Base-by-base conservation (phyloP, 2,329 filamentous ascomycete genomes). In the Pyrenophora teres region DNA sequence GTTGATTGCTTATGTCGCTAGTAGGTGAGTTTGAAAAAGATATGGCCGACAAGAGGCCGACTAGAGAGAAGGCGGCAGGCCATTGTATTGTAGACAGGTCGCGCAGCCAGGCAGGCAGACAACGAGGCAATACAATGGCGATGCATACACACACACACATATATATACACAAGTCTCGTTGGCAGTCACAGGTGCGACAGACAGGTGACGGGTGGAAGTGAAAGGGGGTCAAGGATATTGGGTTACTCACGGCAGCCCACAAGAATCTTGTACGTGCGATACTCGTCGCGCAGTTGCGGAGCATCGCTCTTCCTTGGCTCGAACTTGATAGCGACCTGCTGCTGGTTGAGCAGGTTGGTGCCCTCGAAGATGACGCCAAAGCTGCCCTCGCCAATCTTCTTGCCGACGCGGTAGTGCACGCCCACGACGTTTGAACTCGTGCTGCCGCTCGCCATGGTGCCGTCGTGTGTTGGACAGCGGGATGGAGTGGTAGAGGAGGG, bases 301-400 rank as follows among this genome's bases (percentile, higher is more conserved):
- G 94, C 94, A 80, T 99, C 94, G 77, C 93, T 97, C 81, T 99
- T 99, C 67, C 94, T 86, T 54, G 94, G 94, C 88, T 99, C 94
- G 78, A 99, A 99, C 82, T 99, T 99, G 82, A 99, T 99, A 71
- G 94, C 94, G 59, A 99, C 93, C 79, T 97, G 92, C 77, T 97
- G 94, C 78, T 96, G 97, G 82, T 99, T 99, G 76, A 99, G 83
- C 67, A 99, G 83, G 76, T 99, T 99, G 71, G 92, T 97, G 65
- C 94, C 94, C 78, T 97, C 94, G 72, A 97, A 97, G 73, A 97
- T 97, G 67, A 97, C 94, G 81, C 93, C 93, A 72, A 97, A 97
- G 33, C 92, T 96, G 62, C 93, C 93, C 84, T 97, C 94, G 75
- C 94, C 94, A 67, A 99, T 97, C 82, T 99, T 99, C 85, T 97